Percentiles rank a stretch among this genome's conserved stretches.
phyloP scores from a whole-genome alignment of 2,329 filamentous ascomycete species.

The Botrytis hyacinthi region DNA sequence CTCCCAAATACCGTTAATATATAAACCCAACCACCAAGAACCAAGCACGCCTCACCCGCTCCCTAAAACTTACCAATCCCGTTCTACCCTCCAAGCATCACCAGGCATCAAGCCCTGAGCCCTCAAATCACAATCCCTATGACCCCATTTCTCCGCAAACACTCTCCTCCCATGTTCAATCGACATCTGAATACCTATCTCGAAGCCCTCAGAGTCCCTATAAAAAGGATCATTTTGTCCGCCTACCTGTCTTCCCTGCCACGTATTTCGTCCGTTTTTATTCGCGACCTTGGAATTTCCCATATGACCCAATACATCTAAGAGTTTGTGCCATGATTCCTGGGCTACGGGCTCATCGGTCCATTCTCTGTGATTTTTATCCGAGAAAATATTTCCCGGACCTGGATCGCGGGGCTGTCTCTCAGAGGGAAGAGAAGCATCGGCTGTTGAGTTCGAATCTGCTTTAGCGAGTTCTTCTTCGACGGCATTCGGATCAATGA shows the following conservation, averaged over 20 bases:
- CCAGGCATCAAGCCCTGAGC: conserved; percentile 41
- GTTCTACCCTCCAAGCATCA: conserved; percentile 49
- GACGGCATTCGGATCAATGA: neutral
- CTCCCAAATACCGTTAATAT: neutral
- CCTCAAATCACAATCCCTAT: conserved; percentile 44
- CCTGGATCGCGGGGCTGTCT: neutral
- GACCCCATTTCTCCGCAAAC: conserved; percentile 47
- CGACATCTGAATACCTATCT: conserved; percentile 45
- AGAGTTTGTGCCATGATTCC: conserved; percentile 36
- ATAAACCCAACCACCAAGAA: neutral
- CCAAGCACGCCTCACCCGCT: neutral
- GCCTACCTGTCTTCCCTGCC: conserved; percentile 52
- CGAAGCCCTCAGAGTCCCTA: conserved; percentile 48
- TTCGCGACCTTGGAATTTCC: conserved; percentile 34
- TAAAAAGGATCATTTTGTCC: conserved; percentile 54
- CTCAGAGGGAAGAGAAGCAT: too few relatives aligned
- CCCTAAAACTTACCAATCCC: conserved; percentile 39
- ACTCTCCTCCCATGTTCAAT: conserved; percentile 47
- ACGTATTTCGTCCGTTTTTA: conserved; percentile 47
- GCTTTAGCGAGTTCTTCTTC: conserved; percentile 8
- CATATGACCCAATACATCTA: conserved; percentile 36
- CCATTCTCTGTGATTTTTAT: neutral
- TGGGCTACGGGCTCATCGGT: neutral
- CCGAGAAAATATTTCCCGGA: neutral
- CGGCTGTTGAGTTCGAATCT: neutral